A percentile compares a stretch with the other conserved stretches of the same genome.
Evolutionary conservation across 129 eudicot genomes (phyloP).

Genomic region (Rutidosis leptorrhynchoides): DNA sequence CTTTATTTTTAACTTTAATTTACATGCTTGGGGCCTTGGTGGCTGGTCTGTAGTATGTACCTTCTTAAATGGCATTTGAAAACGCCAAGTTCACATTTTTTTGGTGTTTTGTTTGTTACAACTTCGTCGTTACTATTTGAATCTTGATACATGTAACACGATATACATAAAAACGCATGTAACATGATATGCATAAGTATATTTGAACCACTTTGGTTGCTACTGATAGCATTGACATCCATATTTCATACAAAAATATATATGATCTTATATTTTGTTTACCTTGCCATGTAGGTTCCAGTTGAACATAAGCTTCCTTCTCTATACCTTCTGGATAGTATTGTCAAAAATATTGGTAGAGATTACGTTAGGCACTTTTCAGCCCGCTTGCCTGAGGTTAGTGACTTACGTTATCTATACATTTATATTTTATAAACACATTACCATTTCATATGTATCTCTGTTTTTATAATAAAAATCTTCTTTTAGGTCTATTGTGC

Average conservation of each 20-base stretch:
- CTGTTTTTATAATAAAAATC: not conserved
- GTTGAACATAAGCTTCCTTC: constrained; percentile 88
- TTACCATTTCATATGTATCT: constrained; percentile 2
- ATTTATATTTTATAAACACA: not conserved
- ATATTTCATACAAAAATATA: not conserved
- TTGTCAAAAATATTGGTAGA: constrained; percentile 89
- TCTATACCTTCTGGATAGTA: constrained; percentile 91
- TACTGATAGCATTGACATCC: not conserved
- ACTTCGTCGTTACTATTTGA: too few relatives aligned
- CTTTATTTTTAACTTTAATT: not conserved
- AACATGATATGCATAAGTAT: not conserved
- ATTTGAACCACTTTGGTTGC: not conserved
- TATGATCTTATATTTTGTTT: constrained; percentile 17
- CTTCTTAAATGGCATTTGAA: not conserved
- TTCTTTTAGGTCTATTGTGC: constrained; percentile 71
- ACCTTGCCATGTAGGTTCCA: constrained; percentile 55
- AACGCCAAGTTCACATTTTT: not conserved
- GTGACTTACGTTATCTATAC: constrained; percentile 12
- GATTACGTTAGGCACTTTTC: constrained; percentile 77
- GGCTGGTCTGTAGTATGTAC: not conserved
- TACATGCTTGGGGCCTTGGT: not conserved
- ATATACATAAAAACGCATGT: too few relatives aligned
- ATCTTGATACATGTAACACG: too few relatives aligned
- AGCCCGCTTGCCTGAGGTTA: constrained; percentile 84
- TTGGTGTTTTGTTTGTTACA: too few relatives aligned